Evolutionary conservation across 1,139 yeast genomes (phyloP).

Genomic region (Pichia sp.): DNA sequence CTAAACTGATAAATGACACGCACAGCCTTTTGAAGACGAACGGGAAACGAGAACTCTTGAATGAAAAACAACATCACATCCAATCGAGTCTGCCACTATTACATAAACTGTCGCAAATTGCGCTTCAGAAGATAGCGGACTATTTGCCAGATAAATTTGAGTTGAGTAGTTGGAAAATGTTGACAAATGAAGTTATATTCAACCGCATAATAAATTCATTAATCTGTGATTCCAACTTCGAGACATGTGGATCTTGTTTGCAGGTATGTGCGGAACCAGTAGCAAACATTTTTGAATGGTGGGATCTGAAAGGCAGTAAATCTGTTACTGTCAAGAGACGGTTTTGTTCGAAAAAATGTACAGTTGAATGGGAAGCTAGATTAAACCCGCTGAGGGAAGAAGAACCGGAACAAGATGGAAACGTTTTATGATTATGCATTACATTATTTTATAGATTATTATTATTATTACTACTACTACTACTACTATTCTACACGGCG

Average conservation of each 20-base stretch:
- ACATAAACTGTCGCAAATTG: slow-evolving; percentile 36
- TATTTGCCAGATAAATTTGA: slow-evolving; percentile 40
- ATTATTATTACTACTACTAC: too few species aligned
- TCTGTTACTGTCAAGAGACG: slow-evolving; percentile 36
- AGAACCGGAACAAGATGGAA: too few species aligned
- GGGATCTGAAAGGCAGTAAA: slow-evolving; percentile 40
- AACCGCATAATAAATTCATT: slow-evolving; percentile 35
- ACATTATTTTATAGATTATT: too few species aligned
- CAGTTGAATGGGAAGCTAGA: slow-evolving; percentile 24
- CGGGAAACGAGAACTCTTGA: slow-evolving; percentile 2
- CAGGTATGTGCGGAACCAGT: slow-evolving; percentile 37
- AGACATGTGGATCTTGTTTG: slow-evolving; percentile 43
- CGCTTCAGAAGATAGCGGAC: slow-evolving; percentile 35
- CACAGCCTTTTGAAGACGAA: slow-evolving; percentile 6
- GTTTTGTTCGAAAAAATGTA: slow-evolving; percentile 40
- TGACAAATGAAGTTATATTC: slow-evolving; percentile 31
- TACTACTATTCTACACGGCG: too few species aligned
- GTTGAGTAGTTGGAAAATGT: slow-evolving; percentile 35
- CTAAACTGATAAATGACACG: slow-evolving; percentile 14
- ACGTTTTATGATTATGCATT: too few species aligned
- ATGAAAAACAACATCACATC: slow-evolving; percentile 5
- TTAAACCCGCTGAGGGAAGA: slow-evolving; percentile 7
- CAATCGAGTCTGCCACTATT: slow-evolving; percentile 15
- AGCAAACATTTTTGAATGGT: slow-evolving; percentile 54
- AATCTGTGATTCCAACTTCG: slow-evolving; percentile 36